Percentiles rank a stretch among this genome's conserved stretches.
These are phyloP conservation scores for Ustulina deusta DNA, from an alignment of 2,329 filamentous ascomycete species.

Conservation along the genomic window DNA sequence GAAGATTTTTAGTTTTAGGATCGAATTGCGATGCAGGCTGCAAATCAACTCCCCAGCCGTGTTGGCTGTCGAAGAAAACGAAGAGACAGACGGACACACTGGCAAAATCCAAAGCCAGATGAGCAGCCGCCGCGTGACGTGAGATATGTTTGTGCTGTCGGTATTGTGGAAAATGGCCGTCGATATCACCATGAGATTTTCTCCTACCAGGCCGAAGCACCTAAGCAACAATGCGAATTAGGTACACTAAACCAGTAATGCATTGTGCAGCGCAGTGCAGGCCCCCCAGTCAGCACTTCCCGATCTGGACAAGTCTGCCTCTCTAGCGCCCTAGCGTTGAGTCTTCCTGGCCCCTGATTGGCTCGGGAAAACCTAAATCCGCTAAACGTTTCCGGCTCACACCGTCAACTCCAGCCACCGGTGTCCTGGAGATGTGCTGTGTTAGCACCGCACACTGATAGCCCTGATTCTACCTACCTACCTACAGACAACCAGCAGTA, in stretches of 20 bases:
- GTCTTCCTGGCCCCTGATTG: conserved; percentile 40
- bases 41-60: conserved; percentile 29
- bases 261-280: conserved; percentile 29
- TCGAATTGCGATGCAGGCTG: conserved; percentile 15
- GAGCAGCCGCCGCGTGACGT: conserved; percentile 28
- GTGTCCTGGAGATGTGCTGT: conserved; percentile 12
- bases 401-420: conserved; percentile 30
- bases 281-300: conserved; percentile 45
- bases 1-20: conserved; percentile 23
- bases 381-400: conserved; percentile 46
- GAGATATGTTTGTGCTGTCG: conserved; percentile 32
- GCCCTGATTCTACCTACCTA: conserved; percentile 8
- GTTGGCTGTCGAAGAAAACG: conserved; percentile 26
- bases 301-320: conserved; percentile 46
- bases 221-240: conserved; percentile 38
- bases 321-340: conserved; percentile 37
- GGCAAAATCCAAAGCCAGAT: conserved; percentile 27
- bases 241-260: conserved; percentile 32
- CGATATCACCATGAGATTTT: conserved; percentile 51
- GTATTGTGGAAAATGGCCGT: conserved; percentile 30
- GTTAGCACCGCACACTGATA: conserved; percentile 4
- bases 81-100: conserved; percentile 22
- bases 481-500: neutral
- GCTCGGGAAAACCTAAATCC: conserved; percentile 48
- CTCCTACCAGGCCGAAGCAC: conserved; percentile 40